Evolutionary conservation across 306 rosid genomes (phyloP).

Genomic region (Gillenia trifoliata): DNA sequence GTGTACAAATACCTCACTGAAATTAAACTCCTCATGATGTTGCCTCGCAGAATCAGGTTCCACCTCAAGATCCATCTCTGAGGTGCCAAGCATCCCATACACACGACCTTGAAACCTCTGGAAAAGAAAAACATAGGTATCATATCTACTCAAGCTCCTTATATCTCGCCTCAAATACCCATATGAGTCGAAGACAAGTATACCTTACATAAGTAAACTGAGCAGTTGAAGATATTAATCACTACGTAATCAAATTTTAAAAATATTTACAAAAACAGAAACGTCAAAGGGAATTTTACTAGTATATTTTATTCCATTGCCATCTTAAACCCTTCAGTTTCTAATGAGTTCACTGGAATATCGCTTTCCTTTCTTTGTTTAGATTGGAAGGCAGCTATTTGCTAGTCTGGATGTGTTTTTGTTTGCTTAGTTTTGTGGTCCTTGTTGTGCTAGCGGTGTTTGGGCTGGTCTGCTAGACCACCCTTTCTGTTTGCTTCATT

Average conservation of each 20-base stretch:
- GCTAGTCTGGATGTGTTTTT: no score
- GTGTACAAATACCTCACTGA: slow-evolving; percentile 95
- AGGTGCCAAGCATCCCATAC: slow-evolving; percentile 77
- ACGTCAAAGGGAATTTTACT: neutral
- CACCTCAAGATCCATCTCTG: slow-evolving; percentile 80
- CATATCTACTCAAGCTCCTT: slow-evolving; percentile 19
- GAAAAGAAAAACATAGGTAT: slow-evolving; percentile 23
- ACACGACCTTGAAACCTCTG: slow-evolving; percentile 98
- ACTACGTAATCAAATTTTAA: neutral
- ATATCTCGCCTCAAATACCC: slow-evolving; percentile 15
- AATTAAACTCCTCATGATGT: slow-evolving; percentile 84
- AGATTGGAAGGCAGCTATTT: no score
- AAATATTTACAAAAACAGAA: neutral
- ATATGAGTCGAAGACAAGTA: slow-evolving; percentile 8
- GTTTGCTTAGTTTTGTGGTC: no score
- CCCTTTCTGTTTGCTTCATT: no score
- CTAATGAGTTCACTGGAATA: no score
- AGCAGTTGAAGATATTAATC: slow-evolving; percentile 1
- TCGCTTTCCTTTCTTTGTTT: no score
- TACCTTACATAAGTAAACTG: slow-evolving; percentile 4
- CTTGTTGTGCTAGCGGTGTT: no score
- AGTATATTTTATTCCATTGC: neutral
- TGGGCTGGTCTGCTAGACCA: no score
- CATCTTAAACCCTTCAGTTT: no score
- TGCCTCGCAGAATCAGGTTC: slow-evolving; percentile 92